A percentile compares a stretch with the other conserved stretches of the same genome.
These are phyloP conservation scores for Alternaria atra DNA, from an alignment of 2,329 filamentous ascomycete species.

Conservation along the genomic window DNA sequence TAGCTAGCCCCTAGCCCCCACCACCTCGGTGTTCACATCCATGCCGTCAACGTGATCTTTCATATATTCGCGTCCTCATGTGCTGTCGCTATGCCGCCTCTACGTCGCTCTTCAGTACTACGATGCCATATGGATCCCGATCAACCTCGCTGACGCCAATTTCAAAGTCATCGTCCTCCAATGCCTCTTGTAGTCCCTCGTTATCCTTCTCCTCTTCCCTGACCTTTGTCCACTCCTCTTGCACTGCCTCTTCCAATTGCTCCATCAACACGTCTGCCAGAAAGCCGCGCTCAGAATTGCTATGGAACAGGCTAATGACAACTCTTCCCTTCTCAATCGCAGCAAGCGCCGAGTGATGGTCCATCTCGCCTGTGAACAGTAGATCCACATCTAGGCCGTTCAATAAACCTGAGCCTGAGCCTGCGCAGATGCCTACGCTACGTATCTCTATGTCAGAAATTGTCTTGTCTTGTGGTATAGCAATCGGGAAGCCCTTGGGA, in stretches of 20 bases:
- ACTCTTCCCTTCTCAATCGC: slow-evolving; percentile 84
- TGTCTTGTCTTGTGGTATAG: slow-evolving; percentile 67
- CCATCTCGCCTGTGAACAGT: slow-evolving; percentile 90
- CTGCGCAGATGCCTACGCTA: slow-evolving; percentile 86
- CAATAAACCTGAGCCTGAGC: slow-evolving; percentile 82
- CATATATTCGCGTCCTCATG: background rate
- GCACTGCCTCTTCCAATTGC: slow-evolving; percentile 69
- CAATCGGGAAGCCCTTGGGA: slow-evolving; percentile 70
- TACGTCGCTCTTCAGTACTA: slow-evolving; percentile 40
- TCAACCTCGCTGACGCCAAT: slow-evolving; percentile 82
- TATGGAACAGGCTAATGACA: slow-evolving; percentile 88
- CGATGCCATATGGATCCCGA: slow-evolving; percentile 85
- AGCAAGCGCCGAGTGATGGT: slow-evolving; percentile 88
- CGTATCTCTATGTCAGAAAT: slow-evolving; percentile 66
- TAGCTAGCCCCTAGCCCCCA: background rate
- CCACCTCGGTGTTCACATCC: background rate
- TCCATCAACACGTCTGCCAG: slow-evolving; percentile 74
- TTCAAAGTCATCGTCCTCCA: slow-evolving; percentile 63
- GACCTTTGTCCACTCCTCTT: slow-evolving; percentile 62
- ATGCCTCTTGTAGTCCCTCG: slow-evolving; percentile 57
- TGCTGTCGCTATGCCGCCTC: slow-evolving; percentile 7
- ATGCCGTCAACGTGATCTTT: background rate
- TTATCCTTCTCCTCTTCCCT: slow-evolving; percentile 54
- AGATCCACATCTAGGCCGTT: slow-evolving; percentile 76
- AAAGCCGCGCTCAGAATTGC: slow-evolving; percentile 89